phyloP scores from a whole-genome alignment of 768 basidiomycete species.

The Agaricus sinodeliciosus region DNA sequence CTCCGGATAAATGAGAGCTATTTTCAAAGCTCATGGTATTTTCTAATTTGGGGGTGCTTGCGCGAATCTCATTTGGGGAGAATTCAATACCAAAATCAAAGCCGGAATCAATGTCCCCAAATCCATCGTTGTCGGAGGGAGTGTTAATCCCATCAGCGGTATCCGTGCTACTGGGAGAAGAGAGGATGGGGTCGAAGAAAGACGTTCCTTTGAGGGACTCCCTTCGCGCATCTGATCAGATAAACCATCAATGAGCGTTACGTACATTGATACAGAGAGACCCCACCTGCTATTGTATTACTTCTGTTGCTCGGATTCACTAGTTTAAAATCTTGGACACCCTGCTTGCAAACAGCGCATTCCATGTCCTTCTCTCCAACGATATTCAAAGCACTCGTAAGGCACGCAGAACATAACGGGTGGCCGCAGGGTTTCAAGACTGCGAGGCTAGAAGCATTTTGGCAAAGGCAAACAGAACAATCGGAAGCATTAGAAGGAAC shows the following conservation, averaged over 20 bases:
- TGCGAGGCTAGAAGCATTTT: slow-evolving; percentile 40
- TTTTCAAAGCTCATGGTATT: slow-evolving; percentile 15
- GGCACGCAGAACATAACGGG: slow-evolving; percentile 70
- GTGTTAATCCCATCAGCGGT: slow-evolving; percentile 10
- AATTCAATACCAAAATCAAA: slow-evolving; percentile 37
- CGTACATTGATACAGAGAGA: not conserved
- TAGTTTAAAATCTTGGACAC: slow-evolving; percentile 66
- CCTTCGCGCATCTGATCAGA: not conserved
- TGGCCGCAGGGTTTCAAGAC: slow-evolving; percentile 72
- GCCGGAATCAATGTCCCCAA: slow-evolving; percentile 27
- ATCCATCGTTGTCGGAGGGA: slow-evolving; percentile 4
- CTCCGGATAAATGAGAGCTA: slow-evolving; percentile 12
- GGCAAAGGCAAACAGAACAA: slow-evolving; percentile 61
- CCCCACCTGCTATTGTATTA: not conserved
- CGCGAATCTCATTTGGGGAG: slow-evolving; percentile 25
- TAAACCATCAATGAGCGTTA: not conserved
- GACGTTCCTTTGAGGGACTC: slow-evolving; percentile 12
- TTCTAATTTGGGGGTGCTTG: slow-evolving; percentile 38
- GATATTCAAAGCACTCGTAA: slow-evolving; percentile 83
- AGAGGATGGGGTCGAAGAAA: slow-evolving; percentile 29
- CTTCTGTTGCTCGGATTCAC: slow-evolving; percentile 10
- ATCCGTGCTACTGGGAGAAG: slow-evolving; percentile 24
- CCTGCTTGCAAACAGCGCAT: slow-evolving; percentile 70
- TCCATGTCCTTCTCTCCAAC: slow-evolving; percentile 87
- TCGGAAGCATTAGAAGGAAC: slow-evolving; percentile 20